Base-by-base conservation (phyloP, 306 rosid genomes). In the Purshia tridentata region DNA sequence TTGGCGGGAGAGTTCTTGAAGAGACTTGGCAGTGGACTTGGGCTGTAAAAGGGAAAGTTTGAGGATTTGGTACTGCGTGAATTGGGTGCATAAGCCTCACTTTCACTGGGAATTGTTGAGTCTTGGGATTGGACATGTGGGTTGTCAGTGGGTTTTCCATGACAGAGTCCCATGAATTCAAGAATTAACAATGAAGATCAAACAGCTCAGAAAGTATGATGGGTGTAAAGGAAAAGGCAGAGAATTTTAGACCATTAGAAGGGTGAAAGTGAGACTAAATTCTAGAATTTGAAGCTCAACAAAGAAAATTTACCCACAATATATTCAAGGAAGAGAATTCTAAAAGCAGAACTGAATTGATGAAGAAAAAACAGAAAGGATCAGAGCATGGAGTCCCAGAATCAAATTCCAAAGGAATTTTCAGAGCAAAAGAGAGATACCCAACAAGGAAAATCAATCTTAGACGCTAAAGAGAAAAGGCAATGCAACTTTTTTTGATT, bases 1-100 rank as follows among this genome's bases (percentile, higher is more conserved):
- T 82, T 81, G 45, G 96, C 91, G 4, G 97, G 97, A 18, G 98
- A 92, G 76, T 81, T 84, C 81, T 88, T 92, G 83, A 92, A 89
- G 61, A 92, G 82, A 64, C 87, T 88, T 3, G 85, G 92, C 22
- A 88, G 81, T 13, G 98, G 98, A 78, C 98, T 92, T 40, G 98
- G 98, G 76, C 91, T 92, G 85, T 85, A 92, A 78, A 92, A 92
- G 9, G 94, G 98, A 44, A 92, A 86, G 62, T 83, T 85, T 2
- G 90, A 81, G 72, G 84, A 53, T 42, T 89, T 81, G 59, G 51
- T 7, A 42, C 81, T 53, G 46, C 47, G 76, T 9, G 83, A 61
- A 69, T 70, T 55, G 13, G 70, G 62, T 48, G 62, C 50, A 58
- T 12, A 23, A 44, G 59, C 52, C 12, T 63, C 67, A 35, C 6